A percentile compares a stretch with the other conserved stretches of the same genome.
phyloP scores from a whole-genome alignment of 2,329 filamentous ascomycete species.

The Chaetothyriales sp. region DNA sequence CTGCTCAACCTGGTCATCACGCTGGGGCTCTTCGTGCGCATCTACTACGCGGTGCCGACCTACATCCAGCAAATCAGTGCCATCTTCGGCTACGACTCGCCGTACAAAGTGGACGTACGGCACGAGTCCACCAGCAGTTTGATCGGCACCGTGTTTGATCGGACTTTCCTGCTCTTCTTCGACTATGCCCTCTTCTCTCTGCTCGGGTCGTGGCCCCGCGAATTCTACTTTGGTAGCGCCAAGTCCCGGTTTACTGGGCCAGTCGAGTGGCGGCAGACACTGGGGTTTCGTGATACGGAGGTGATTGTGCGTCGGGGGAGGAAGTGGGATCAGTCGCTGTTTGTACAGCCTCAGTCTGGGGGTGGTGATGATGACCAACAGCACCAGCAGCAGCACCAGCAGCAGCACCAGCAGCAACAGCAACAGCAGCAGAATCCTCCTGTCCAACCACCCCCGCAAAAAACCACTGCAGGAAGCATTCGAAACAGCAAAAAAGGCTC shows the following conservation, averaged over 20 bases:
- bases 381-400: not conserved
- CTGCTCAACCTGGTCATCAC: constrained; percentile 57
- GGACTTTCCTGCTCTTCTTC: constrained; percentile 52
- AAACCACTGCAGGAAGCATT: no score
- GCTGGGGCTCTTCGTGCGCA: constrained; percentile 50
- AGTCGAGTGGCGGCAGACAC: constrained; percentile 52
- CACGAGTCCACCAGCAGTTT: constrained; percentile 44
- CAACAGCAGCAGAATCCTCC: no score
- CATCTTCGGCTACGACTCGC: constrained; percentile 49
- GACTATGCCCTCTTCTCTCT: constrained; percentile 58
- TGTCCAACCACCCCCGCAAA: no score
- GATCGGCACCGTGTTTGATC: constrained; percentile 39
- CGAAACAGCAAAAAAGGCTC: no score
- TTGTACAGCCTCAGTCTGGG: constrained; percentile 16
- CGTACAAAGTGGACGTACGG: constrained; percentile 48
- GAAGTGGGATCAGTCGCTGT: constrained; percentile 50
- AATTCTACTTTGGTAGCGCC: constrained; percentile 49
- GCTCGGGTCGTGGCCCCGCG: constrained; percentile 57
- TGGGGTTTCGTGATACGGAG: constrained; percentile 62
- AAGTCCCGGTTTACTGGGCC: constrained; percentile 44
- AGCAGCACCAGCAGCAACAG: not conserved
- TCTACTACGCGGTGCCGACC: constrained; percentile 52
- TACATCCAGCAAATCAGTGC: constrained; percentile 56
- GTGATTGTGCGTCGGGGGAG: constrained; percentile 66
- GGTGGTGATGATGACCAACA: not conserved